phyloP scores from a whole-genome alignment of 1,284 basidiomycete species.

The Cerioporus squamosus region DNA sequence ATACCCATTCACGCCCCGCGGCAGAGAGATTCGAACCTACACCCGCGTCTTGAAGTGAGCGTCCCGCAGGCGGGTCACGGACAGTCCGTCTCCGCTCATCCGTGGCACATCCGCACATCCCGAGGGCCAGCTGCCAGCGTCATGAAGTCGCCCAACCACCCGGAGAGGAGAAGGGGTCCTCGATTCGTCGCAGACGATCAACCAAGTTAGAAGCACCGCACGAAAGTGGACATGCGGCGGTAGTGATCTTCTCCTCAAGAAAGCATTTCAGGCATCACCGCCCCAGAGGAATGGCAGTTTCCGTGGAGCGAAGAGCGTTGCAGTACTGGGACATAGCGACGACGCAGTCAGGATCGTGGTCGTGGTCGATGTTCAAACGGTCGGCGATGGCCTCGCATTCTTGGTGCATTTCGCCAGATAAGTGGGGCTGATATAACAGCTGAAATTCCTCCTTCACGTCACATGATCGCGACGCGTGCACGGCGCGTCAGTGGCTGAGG shows the following conservation, averaged over 20 bases:
- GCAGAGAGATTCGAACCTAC: not conserved
- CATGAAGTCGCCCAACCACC: not conserved
- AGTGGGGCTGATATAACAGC: not conserved
- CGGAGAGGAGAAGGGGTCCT: no score
- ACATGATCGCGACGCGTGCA: constrained; percentile 16
- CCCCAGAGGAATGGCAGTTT: not conserved
- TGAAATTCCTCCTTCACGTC: not conserved
- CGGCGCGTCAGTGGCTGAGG: constrained; percentile 12
- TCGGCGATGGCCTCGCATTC: not conserved
- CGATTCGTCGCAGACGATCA: not conserved
- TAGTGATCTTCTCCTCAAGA: not conserved
- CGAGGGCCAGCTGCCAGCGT: not conserved
- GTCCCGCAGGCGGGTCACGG: not conserved
- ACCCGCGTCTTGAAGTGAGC: not conserved
- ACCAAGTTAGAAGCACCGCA: not conserved
- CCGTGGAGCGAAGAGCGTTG: not conserved
- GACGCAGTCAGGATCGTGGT: not conserved
- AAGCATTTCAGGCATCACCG: not conserved
- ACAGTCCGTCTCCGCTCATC: not conserved
- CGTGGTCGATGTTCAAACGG: not conserved
- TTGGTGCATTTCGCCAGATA: not conserved
- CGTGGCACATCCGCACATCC: not conserved
- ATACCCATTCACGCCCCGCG: no score
- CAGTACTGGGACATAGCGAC: not conserved
- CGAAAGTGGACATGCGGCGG: not conserved